phyloP scores from a whole-genome alignment of 208 protist species.

The Porcisia hertigi region DNA sequence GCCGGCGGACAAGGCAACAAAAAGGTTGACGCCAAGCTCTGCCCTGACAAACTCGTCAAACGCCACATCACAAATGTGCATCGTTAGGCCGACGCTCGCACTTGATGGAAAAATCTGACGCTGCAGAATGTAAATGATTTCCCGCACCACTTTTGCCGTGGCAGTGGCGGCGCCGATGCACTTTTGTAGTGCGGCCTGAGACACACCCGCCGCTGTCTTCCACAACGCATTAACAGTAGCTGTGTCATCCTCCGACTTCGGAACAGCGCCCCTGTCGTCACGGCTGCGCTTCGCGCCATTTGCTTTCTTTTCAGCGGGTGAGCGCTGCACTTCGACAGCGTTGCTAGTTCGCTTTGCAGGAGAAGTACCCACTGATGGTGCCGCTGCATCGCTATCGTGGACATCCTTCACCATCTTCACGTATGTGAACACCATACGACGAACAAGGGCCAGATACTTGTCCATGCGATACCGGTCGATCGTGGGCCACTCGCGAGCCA shows the following conservation, averaged over 20 bases:
- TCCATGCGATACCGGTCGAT: constrained; percentile 91
- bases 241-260: background rate
- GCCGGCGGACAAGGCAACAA: constrained; percentile 59
- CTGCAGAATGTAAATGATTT: constrained; percentile 76
- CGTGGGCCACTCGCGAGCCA: constrained; percentile 86
- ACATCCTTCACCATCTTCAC: constrained; percentile 55
- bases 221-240: constrained; percentile 9
- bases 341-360: constrained; percentile 16
- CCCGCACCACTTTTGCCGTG: constrained; percentile 25
- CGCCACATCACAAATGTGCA: constrained; percentile 85
- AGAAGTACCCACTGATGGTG: constrained; percentile 10
- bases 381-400: constrained; percentile 18
- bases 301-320: constrained; percentile 10
- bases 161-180: constrained; percentile 25
- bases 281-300: constrained; percentile 24
- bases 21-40: constrained; percentile 46
- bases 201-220: constrained; percentile 26
- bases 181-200: constrained; percentile 18
- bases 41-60: constrained; percentile 76
- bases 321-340: background rate
- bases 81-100: constrained; percentile 66
- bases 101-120: constrained; percentile 61
- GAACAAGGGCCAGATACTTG: constrained; percentile 90
- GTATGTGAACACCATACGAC: constrained; percentile 64
- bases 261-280: background rate